Conservation (phyloP, 1,139 yeast genomes). For the Blastobotrys petasosporus region DNA sequence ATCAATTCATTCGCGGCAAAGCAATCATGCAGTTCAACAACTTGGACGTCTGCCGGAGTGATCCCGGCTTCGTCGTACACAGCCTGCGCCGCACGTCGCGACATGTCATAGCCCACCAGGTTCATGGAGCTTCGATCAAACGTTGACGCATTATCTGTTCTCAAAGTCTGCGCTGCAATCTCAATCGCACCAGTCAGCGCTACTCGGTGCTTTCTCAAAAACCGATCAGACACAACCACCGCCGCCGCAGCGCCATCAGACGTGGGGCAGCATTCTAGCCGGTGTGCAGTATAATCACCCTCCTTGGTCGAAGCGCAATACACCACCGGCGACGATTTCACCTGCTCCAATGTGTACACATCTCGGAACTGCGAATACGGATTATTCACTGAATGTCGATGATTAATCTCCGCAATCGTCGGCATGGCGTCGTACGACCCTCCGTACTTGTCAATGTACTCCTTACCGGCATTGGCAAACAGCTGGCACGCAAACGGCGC, state of each 20-base stretch:
- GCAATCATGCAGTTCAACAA: conserved; percentile 31
- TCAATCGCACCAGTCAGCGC: conserved; percentile 27
- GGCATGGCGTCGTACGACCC: conserved; percentile 24
- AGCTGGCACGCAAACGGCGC: conserved; percentile 30
- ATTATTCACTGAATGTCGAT: conserved; percentile 29
- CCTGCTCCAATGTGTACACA: conserved; percentile 27
- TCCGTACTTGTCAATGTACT: conserved; percentile 24
- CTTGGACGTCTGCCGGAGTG: conserved; percentile 26
- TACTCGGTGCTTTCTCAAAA: conserved; percentile 45
- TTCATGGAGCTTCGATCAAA: conserved; percentile 26
- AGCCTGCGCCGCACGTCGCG: conserved; percentile 21
- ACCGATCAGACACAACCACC: conserved; percentile 64
- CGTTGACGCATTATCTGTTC: conserved; percentile 24
- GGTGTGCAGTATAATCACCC: conserved; percentile 18
- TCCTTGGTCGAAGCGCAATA: conserved; percentile 17
- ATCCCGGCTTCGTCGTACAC: conserved; percentile 22
- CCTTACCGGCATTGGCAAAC: conserved; percentile 30
- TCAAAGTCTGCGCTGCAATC: conserved; percentile 27
- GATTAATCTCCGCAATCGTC: conserved; percentile 29
- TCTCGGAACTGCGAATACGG: conserved; percentile 31
- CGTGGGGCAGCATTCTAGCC: conserved; percentile 31
- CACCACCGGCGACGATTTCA: conserved; percentile 25
- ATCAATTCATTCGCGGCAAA: conserved; percentile 30
- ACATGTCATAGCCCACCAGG: conserved; percentile 28
- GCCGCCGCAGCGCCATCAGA: conserved; percentile 84